Evolutionary conservation across 495 filamentous ascomycete species (phyloP), one percentile per base, ranked within the genome.

Genomic region (Achaetomiella virescens): DNA sequence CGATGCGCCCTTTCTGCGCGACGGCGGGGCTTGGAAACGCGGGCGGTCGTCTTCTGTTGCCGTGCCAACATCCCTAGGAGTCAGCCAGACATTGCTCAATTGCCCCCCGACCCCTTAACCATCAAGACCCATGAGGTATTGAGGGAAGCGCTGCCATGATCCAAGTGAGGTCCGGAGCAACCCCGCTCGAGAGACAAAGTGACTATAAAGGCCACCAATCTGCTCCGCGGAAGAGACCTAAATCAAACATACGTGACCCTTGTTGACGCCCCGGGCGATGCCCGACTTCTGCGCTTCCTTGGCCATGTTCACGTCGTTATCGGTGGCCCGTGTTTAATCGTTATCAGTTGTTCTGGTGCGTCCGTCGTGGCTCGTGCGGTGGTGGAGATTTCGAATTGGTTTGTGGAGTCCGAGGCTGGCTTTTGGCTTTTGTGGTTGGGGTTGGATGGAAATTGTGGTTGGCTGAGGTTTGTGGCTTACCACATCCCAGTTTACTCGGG

Each of bases 1-100:
- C 70, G 91, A 79, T 71, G 89, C 84, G 62, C 93, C 93, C 81
- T 96, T 96, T 73, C 83, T 87, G 59, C 88, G 82, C 68, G 88
- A 93, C 70, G 95, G 85, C 65, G 83, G 68, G 83, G 84, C 82
- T 95, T 95, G 72, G 82, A 78, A 71, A 85, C 85, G 70, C 89
- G 83, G 61, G 88, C 78, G 63, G 90, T 96, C 75, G 91, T 91
- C 86, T 96, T 95, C 90, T 92, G 70, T 76, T 74, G 54, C 57
- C 45, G 12, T 44, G 50, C 54, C 54, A 51, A 51, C 44, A 21
- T 25, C 24, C 44, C 43, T 35, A 54, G 53, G 54, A 63, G 72
- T 76, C 69, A 75, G 72, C 71, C 60, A 66, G 60, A 63, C 18
- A 31, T 57, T 51, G 4, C 21, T 45, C 21, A 22, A 45, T 25